phyloP scores from a whole-genome alignment of 2,329 filamentous ascomycete species.

The Akanthomyces muscarius region DNA sequence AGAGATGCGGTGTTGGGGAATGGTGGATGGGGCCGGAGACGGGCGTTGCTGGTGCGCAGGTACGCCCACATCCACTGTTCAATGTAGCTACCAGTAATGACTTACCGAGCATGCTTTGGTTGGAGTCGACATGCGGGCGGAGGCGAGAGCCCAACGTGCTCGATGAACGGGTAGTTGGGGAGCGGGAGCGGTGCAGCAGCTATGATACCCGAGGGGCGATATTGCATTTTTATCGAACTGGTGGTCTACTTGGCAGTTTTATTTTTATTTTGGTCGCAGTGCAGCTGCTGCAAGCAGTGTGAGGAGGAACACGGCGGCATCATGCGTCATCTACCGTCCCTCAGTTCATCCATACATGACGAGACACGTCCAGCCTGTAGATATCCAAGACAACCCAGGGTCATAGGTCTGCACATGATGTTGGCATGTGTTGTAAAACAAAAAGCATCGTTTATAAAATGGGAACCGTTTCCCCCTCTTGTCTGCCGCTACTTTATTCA shows the following conservation, averaged over 20 bases:
- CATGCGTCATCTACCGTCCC: conserved; percentile 2
- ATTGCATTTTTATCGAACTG: neutral
- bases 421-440: neutral
- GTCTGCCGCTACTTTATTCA: neutral
- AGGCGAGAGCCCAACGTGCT: neutral
- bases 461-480: neutral
- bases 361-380: conserved; percentile 1
- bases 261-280: neutral
- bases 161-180: neutral
- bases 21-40: neutral
- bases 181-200: conserved; percentile 2
- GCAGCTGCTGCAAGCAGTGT: neutral
- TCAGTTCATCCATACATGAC: conserved; percentile 2
- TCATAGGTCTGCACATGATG: neutral
- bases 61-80: neutral
- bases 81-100: neutral
- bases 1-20: neutral
- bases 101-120: too few species aligned
- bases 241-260: neutral
- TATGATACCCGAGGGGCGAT: conserved; percentile 10
- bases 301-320: neutral
- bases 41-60: neutral
- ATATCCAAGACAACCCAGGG: neutral
- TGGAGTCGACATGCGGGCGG: neutral
- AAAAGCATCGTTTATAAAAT: conserved; percentile 8